Percentiles rank a stretch among this genome's conserved stretches.
phyloP scores from a whole-genome alignment of 2,329 filamentous ascomycete species.

The Sporothrix pallida region DNA sequence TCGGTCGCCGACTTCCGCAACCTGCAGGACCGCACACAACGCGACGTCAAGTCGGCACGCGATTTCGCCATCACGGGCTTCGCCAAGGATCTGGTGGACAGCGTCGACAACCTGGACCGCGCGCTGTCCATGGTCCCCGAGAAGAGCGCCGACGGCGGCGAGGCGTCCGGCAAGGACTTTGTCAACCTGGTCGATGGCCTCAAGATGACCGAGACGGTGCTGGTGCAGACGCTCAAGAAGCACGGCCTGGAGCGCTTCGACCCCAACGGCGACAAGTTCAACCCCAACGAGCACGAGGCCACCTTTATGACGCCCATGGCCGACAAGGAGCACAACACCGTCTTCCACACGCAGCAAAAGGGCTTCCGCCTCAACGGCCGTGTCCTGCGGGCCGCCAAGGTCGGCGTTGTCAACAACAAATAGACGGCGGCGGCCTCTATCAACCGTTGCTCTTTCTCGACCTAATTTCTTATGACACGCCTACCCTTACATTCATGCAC shows the following conservation, averaged over 20 bases:
- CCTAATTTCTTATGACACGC: neutral
- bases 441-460: neutral
- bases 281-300: constrained; percentile 95
- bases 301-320: constrained; percentile 90
- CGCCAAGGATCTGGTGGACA: constrained; percentile 92
- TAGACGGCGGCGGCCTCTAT: constrained; percentile 36
- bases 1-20: constrained; percentile 97
- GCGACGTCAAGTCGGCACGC: constrained; percentile 83
- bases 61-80: constrained; percentile 97
- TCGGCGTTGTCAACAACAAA: constrained; percentile 89
- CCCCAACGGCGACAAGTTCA: constrained; percentile 84
- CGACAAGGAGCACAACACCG: constrained; percentile 86
- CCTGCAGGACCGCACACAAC: constrained; percentile 90
- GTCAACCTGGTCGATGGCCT: constrained; percentile 83
- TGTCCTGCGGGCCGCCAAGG: constrained; percentile 88
- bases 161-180: constrained; percentile 69
- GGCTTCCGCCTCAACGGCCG: constrained; percentile 93
- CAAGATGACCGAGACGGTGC: constrained; percentile 91
- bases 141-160: constrained; percentile 61
- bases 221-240: constrained; percentile 88
- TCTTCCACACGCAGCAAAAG: constrained; percentile 94
- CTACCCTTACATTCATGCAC: neutral
- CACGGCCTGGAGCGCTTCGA: constrained; percentile 92
- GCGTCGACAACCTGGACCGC: constrained; percentile 95
- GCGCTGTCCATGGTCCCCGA: constrained; percentile 79